A percentile compares a stretch with the other conserved stretches of the same genome.
These are phyloP conservation scores for Pleurotus platypus DNA, from an alignment of 768 basidiomycete genomes.

Conservation along the genomic window DNA sequence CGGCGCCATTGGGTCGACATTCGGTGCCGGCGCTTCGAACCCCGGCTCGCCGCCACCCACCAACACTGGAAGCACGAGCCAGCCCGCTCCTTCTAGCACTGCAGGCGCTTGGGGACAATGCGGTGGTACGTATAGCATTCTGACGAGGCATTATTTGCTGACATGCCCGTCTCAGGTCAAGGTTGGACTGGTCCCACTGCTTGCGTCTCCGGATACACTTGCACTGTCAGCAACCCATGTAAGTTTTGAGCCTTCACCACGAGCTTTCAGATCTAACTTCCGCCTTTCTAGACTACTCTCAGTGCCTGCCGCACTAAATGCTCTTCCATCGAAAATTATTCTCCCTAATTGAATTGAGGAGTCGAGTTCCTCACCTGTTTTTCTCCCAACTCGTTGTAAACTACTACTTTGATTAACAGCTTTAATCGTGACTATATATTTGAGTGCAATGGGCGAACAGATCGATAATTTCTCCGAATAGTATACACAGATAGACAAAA, in stretches of 20 bases:
- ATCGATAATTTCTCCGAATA: not conserved
- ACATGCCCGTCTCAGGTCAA: constrained; percentile 13
- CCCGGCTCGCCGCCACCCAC: not conserved
- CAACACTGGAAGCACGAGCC: not conserved
- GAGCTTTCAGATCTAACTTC: not conserved
- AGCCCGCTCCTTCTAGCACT: constrained; percentile 1
- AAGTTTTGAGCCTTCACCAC: constrained; percentile 14
- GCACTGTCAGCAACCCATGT: constrained; percentile 36
- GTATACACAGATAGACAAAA: not conserved
- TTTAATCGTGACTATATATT: not conserved
- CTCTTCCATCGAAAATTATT: not conserved
- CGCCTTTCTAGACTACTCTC: not conserved
- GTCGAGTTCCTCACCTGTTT: not conserved
- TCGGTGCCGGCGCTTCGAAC: not conserved
- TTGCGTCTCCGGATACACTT: constrained; percentile 34
- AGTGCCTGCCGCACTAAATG: not conserved
- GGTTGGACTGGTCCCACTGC: constrained; percentile 41
- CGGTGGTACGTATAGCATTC: not conserved
- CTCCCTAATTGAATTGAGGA: not conserved
- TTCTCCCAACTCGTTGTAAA: not conserved
- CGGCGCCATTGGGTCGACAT: constrained; percentile 35
- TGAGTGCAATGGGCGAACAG: not conserved
- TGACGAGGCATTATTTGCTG: not conserved
- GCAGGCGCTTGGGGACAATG: not conserved
- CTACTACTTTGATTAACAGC: not conserved